Evolutionary conservation across 1,284 basidiomycete species (phyloP).

Genomic region (Trametes hirsuta): DNA sequence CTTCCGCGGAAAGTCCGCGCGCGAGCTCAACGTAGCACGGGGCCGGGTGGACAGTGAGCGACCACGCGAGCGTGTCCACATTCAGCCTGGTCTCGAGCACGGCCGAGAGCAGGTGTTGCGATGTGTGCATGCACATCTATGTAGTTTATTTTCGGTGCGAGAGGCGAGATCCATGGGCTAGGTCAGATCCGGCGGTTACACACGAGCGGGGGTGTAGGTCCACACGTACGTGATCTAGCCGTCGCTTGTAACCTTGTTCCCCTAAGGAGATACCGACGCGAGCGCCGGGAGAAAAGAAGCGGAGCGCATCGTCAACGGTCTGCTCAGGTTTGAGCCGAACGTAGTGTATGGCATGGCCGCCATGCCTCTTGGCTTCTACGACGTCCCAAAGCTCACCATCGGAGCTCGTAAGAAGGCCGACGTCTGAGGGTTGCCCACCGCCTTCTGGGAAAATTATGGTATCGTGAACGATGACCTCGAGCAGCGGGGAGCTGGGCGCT

Average conservation of each 20-base stretch:
- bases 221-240: constrained; percentile 76
- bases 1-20: constrained; percentile 64
- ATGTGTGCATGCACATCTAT: constrained; percentile 84
- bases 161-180: not conserved
- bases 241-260: constrained; percentile 66
- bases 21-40: constrained; percentile 83
- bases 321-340: constrained; percentile 50
- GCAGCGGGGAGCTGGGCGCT: constrained; percentile 48
- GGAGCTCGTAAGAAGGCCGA: constrained; percentile 57
- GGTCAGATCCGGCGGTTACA: not conserved
- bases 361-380: constrained; percentile 71
- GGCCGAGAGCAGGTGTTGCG: constrained; percentile 84
- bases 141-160: not conserved
- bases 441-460: constrained; percentile 91
- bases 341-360: constrained; percentile 81
- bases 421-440: constrained; percentile 85
- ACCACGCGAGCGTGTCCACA: constrained; percentile 87
- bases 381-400: constrained; percentile 60
- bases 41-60: constrained; percentile 66
- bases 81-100: constrained; percentile 69
- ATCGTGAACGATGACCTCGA: constrained; percentile 76
- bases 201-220: not conserved
- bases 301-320: constrained; percentile 47
- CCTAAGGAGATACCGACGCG: constrained; percentile 61
- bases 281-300: constrained; percentile 51